phyloP scores from a whole-genome alignment of 2,329 filamentous ascomycete genomes.

The Berkeleyomyces rouxiae region DNA sequence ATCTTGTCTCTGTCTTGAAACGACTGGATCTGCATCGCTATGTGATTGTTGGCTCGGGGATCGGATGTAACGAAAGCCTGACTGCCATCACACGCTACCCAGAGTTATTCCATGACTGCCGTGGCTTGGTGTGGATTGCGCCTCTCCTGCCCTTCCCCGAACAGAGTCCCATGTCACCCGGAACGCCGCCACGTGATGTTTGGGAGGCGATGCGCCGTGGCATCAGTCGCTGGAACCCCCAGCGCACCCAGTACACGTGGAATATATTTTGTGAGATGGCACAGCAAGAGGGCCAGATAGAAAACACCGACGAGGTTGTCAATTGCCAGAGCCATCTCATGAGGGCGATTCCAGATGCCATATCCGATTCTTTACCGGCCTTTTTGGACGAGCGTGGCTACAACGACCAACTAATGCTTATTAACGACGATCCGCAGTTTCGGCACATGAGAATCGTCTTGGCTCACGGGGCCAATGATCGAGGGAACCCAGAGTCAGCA shows the following conservation, averaged over 20 bases:
- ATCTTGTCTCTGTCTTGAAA: neutral
- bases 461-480: neutral
- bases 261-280: slow-evolving; percentile 7
- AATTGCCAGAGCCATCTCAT: neutral
- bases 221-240: neutral
- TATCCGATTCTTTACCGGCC: neutral
- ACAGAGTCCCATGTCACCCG: neutral
- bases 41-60: slow-evolving; percentile 4
- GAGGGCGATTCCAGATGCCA: neutral
- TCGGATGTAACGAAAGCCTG: slow-evolving; percentile 8
- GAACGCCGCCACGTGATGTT: neutral
- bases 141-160: neutral
- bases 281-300: neutral
- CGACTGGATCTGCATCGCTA: neutral
- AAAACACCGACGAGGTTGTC: neutral
- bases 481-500: neutral
- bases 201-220: slow-evolving; percentile 1
- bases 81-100: neutral
- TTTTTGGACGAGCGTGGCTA: neutral
- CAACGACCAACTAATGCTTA: neutral
- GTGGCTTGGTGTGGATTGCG: slow-evolving; percentile 3
- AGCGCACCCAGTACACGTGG: slow-evolving; percentile 4
- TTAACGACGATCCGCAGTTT: neutral
- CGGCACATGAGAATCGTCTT: neutral
- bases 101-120: neutral